Conservation (phyloP, 2,329 filamentous ascomycete species). For the Paradendryphiella salina region DNA sequence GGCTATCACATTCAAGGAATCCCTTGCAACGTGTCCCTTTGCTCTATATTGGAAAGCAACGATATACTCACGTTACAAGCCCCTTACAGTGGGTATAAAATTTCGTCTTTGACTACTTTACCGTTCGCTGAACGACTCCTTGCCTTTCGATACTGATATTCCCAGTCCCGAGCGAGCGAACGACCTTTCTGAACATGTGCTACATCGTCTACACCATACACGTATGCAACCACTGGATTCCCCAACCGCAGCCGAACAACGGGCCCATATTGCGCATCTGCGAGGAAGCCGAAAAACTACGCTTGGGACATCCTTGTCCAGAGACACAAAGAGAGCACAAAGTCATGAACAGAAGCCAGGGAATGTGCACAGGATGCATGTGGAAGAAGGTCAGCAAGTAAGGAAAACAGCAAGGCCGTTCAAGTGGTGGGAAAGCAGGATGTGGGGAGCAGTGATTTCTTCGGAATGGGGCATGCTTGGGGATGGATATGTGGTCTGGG, state of each 20-base stretch:
- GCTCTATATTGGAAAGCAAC: background rate
- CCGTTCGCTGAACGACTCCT: background rate
- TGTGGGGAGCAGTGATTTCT: background rate
- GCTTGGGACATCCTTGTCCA: constrained; percentile 34
- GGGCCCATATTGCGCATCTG: constrained; percentile 37
- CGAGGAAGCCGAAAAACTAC: constrained; percentile 31
- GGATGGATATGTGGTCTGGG: background rate
- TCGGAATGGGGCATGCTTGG: background rate
- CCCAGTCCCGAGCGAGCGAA: background rate
- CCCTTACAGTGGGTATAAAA: background rate
- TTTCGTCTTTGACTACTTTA: background rate
- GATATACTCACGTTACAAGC: background rate
- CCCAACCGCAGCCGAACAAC: constrained; percentile 33
- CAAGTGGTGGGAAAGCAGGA: background rate
- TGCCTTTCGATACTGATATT: background rate
- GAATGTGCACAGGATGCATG: constrained; percentile 38
- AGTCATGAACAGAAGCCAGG: constrained; percentile 39
- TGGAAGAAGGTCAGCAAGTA: constrained; percentile 29
- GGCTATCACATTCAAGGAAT: background rate
- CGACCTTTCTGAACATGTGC: constrained; percentile 30
- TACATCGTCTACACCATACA: constrained; percentile 40
- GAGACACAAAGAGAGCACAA: constrained; percentile 34
- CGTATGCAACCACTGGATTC: constrained; percentile 39
- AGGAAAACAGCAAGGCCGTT: background rate
- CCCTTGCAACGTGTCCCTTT: background rate